Percentiles rank a stretch among this genome's conserved stretches.
Evolutionary conservation across 2,329 filamentous ascomycete species (phyloP).

Genomic region (Nigrospora sphaerica): DNA sequence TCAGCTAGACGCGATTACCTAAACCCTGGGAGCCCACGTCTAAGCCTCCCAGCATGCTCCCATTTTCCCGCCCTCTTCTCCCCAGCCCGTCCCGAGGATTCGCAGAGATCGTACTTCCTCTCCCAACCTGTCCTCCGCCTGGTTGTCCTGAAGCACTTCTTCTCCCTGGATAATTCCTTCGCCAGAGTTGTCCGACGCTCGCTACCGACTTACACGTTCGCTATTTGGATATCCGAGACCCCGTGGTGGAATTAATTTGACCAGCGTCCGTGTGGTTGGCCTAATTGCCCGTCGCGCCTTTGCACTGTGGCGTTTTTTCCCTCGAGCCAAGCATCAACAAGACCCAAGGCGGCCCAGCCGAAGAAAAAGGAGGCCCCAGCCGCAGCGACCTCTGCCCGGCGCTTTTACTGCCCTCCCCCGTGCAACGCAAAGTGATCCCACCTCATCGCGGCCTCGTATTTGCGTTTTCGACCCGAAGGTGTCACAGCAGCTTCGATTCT

Average conservation of each 20-base stretch:
- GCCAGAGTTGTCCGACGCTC: not conserved
- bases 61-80: no score
- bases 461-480: not conserved
- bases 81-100: no score
- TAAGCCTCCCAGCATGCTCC: no score
- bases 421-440: not conserved
- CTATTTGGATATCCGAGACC: not conserved
- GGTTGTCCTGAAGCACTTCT: no score
- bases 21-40: no score
- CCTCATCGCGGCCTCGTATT: not conserved
- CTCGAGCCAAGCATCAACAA: not conserved
- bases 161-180: not conserved
- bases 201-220: not conserved
- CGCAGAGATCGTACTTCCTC: no score
- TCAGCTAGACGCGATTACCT: no score
- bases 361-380: not conserved
- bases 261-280: not conserved
- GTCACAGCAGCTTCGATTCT: not conserved
- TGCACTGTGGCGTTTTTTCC: not conserved
- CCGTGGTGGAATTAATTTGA: not conserved
- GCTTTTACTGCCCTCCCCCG: no score
- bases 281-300: not conserved
- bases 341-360: not conserved
- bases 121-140: no score
- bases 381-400: not conserved